Base-by-base conservation (phyloP, 306 rosid species). In the Cicer pinnatifidum region DNA sequence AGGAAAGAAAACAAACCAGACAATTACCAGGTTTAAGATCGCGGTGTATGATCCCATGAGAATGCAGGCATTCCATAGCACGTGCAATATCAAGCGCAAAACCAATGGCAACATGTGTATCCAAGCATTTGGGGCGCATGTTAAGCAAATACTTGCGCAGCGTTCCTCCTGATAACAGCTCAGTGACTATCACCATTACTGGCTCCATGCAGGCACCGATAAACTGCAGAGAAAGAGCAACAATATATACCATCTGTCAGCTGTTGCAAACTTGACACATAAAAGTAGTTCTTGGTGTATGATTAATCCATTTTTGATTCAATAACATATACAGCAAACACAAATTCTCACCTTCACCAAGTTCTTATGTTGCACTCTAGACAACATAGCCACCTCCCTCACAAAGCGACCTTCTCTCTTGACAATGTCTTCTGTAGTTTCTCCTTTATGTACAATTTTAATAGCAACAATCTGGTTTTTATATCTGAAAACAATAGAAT, bases 201-300 rank as follows among this genome's bases (percentile, higher is more conserved):
- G 97, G 98, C 84, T 89, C 98, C 84, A 86, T 93, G 87, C 97
- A 93, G 47, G 97, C 96, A 80, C 98, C 97, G 28, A 91, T 86
- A 73, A 91, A 93, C 97, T 93, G 93, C 82, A 38, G 70, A 77
- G 46, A 81, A 39, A 81, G 38, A 73, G 68, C 68, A 54, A 35
- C 35, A 74, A 52, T 10, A 65, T 76, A 75, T 72, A 76, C 54
- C 20, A 54, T 81, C 69, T 37, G 73, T 80, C 71, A 80, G 75
- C 51, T 35, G 58, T 71, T 54, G 69, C 54, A 79, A 64, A 64
- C 68, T 60, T 61, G 63, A 73, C 80, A 59, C 58, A 77, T 43
- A 71, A 77, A 79, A 82, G 60, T 40, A 43, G 44, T 64, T 19
- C 62, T 56, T 60, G 16, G 50, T 48, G 62, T 7, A 67, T 67